Evolutionary conservation across 495 filamentous ascomycete species (phyloP).

Genomic region (Trichoderma parareesei): DNA sequence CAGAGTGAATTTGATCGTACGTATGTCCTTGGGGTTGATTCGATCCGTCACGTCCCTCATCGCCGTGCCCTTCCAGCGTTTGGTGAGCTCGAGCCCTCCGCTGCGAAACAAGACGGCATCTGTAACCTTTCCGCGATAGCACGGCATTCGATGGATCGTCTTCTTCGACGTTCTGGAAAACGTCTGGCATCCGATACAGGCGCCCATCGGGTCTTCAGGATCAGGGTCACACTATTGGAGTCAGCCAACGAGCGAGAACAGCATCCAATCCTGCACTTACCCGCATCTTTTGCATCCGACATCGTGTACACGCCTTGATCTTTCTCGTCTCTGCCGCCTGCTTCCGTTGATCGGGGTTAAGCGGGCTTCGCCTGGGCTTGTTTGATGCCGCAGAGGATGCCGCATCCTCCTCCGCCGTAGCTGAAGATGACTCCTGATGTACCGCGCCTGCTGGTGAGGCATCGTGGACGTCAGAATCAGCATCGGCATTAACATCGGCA

Average conservation of each 20-base stretch:
- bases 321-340: constrained; percentile 29
- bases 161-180: constrained; percentile 34
- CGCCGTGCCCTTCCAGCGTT: constrained; percentile 28
- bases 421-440: background rate
- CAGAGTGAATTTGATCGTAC: constrained; percentile 26
- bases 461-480: too few relatives aligned
- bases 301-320: constrained; percentile 36
- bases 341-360: constrained; percentile 15
- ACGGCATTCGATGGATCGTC: constrained; percentile 34
- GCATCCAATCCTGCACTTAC: constrained; percentile 22
- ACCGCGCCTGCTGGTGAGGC: too few relatives aligned
- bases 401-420: background rate
- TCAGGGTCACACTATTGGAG: constrained; percentile 24
- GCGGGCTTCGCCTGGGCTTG: background rate
- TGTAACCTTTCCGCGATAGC: constrained; percentile 31
- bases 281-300: constrained; percentile 33
- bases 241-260: constrained; percentile 11
- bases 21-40: constrained; percentile 15
- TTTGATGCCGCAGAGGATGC: background rate
- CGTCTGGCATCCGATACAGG: constrained; percentile 28
- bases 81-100: constrained; percentile 30
- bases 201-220: constrained; percentile 21
- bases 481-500: too few relatives aligned
- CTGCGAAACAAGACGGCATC: constrained; percentile 29
- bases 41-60: constrained; percentile 31